Base-by-base conservation (phyloP, 148 eudicot species). In the Hydrangea macrophylla region DNA sequence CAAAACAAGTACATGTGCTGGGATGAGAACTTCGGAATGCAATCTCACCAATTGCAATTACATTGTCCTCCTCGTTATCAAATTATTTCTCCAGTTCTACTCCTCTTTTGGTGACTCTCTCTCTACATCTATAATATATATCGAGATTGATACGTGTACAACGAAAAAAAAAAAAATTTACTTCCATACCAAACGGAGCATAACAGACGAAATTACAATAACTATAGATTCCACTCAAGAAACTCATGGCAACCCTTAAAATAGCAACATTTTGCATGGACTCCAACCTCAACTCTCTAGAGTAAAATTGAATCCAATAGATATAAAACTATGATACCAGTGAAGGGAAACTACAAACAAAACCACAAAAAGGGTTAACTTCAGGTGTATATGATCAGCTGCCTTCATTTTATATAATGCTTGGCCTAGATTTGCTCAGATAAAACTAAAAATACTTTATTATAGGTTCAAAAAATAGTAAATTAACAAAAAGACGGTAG, bases 401-500 rank as follows among this genome's bases (percentile, higher is more conserved):
- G n/a, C n/a, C 25, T 3, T 5, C 25, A 6, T 24, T 2, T 25
- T 2, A 63, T 2, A 17, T 7, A 31, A 12, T 18, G 37, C n/a
- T 11, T 45, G 36, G 35, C 23, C 32, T 26, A 2, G 23, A 10
- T 9, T 44, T 48, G 4, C 7, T 10, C 42, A 42, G 13, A 55
- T 22, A 35, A 40, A n/a, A n/a, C n/a, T 35, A 50, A 79, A 31
- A 62, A 54, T 54, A 44, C 39, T 35, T 35, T 35, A 3, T 35
- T 3, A 35, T 35, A 3, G 39, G 8, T 35, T n/a, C n/a, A n/a
- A 35, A 35, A 35, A 35, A 35, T 8, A 35, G 39, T n/a, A n/a
- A n/a, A n/a, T n/a, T n/a, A n/a, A n/a, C n/a, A n/a, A n/a, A n/a
- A n/a, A n/a, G n/a, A n/a, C n/a, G n/a, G n/a, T n/a, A n/a, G 3